phyloP scores from a whole-genome alignment of 768 basidiomycete species.

The Podaxis sp. region DNA sequence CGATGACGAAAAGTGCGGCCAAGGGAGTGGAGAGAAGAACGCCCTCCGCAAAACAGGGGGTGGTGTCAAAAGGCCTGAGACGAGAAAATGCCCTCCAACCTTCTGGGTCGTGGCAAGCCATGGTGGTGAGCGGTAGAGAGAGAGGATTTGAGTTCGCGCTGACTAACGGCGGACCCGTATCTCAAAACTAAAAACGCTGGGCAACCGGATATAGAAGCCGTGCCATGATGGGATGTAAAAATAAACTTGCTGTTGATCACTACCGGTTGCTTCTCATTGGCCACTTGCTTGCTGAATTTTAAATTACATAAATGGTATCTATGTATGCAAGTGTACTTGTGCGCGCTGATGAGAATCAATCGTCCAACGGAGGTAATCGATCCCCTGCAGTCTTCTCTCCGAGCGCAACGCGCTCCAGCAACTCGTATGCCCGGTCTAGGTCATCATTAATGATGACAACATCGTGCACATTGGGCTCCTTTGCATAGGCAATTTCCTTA shows the following conservation, averaged over 20 bases:
- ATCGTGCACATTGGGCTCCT: conserved; percentile 71
- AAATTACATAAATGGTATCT: not conserved
- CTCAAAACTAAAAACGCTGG: not conserved
- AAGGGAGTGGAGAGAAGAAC: conserved; percentile 56
- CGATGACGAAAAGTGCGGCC: conserved; percentile 40
- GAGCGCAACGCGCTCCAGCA: conserved; percentile 75
- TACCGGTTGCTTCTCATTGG: not conserved
- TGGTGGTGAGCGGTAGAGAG: conserved; percentile 30
- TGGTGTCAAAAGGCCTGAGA: conserved; percentile 67
- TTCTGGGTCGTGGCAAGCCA: conserved; percentile 50
- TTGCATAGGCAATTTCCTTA: conserved; percentile 82
- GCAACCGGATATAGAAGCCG: not conserved
- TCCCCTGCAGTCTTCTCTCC: conserved; percentile 66
- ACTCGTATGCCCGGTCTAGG: conserved; percentile 73
- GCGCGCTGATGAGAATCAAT: conserved; percentile 26
- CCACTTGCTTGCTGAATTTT: not conserved
- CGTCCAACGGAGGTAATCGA: conserved; percentile 62
- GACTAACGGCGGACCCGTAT: not conserved
- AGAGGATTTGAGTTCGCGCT: not conserved
- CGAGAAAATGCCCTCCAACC: conserved; percentile 66
- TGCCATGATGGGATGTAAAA: not conserved
- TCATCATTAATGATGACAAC: conserved; percentile 90
- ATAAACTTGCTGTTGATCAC: not conserved
- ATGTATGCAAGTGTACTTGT: not conserved
- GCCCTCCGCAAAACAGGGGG: conserved; percentile 81